Conservation (phyloP, 2,329 filamentous ascomycete species). For the Aspergillus oerlinghausenensis region DNA sequence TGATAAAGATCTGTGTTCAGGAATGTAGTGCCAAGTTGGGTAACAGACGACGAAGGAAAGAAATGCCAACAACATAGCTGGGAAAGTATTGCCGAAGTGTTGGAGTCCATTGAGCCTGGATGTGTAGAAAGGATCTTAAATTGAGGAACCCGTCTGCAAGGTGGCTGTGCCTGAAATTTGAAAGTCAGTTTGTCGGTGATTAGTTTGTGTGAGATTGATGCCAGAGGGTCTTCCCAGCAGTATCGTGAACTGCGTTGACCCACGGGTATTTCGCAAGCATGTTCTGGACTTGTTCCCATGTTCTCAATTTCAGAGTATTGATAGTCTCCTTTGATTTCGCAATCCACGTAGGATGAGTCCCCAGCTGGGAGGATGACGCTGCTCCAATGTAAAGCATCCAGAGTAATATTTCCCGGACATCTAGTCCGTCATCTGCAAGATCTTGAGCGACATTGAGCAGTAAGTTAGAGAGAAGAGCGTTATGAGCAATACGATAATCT, state of each 20-base stretch:
- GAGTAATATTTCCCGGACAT: background rate
- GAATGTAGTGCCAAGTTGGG: background rate
- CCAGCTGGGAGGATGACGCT: background rate
- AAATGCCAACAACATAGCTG: background rate
- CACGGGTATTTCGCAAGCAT: background rate
- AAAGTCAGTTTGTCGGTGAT: background rate
- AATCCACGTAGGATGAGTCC: background rate
- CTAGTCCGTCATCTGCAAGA: background rate
- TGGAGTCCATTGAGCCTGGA: background rate
- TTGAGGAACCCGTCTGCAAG: background rate
- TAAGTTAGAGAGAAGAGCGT: background rate
- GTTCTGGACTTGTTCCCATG: background rate
- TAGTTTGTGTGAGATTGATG: background rate
- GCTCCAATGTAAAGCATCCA: background rate
- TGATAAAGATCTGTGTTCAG: background rate
- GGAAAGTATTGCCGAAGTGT: background rate
- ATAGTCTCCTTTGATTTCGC: background rate
- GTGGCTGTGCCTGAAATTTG: background rate
- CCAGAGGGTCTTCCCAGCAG: background rate
- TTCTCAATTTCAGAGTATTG: background rate
- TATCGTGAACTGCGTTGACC: background rate
- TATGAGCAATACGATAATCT: background rate
- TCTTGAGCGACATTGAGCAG: background rate
- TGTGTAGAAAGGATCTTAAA: background rate
- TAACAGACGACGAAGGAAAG: background rate